These are phyloP conservation scores for Rheum nobile DNA, from an alignment of 148 eudicot genomes.

Conservation along the genomic window DNA sequence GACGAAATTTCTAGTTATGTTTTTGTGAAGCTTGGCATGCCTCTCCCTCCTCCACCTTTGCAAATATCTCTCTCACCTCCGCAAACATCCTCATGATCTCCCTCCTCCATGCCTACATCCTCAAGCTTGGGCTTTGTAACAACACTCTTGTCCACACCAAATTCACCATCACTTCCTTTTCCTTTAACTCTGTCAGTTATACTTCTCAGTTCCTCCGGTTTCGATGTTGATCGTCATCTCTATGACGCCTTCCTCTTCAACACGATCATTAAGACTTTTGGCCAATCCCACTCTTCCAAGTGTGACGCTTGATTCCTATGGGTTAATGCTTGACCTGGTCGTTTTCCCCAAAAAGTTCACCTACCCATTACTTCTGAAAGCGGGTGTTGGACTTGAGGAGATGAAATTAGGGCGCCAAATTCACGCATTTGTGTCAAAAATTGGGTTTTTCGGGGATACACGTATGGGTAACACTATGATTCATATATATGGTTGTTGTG, in stretches of 20 bases:
- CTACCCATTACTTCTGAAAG: conserved; percentile 54
- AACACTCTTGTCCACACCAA: conserved; percentile 54
- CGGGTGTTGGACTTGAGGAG: conserved; percentile 41
- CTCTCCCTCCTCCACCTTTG: conserved; percentile 36
- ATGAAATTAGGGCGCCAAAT: conserved; percentile 35
- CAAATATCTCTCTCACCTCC: too few species aligned
- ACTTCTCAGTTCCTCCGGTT: conserved; percentile 26
- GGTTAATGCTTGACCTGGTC: conserved; percentile 19
- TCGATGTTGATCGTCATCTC: conserved; percentile 15
- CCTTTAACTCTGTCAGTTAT: conserved; percentile 25
- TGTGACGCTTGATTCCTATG: conserved; percentile 19
- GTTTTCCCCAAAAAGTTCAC: conserved; percentile 58
- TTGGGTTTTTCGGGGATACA: conserved; percentile 31
- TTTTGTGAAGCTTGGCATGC: too few species aligned
- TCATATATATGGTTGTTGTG: conserved; percentile 46
- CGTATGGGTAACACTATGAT: conserved; percentile 52
- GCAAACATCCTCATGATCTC: too few species aligned
- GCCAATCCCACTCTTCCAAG: conserved; percentile 23
- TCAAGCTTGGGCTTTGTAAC: conserved; percentile 43
- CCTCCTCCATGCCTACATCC: conserved; percentile 31
- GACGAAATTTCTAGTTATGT: too few species aligned
- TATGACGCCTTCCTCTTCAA: conserved; percentile 57
- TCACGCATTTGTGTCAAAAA: conserved; percentile 45
- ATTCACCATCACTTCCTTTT: conserved; percentile 27
- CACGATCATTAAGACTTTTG: conserved; percentile 37